Evolutionary conservation across 129 eudicot genomes (phyloP).

Genomic region (Flaveria sonorensis): DNA sequence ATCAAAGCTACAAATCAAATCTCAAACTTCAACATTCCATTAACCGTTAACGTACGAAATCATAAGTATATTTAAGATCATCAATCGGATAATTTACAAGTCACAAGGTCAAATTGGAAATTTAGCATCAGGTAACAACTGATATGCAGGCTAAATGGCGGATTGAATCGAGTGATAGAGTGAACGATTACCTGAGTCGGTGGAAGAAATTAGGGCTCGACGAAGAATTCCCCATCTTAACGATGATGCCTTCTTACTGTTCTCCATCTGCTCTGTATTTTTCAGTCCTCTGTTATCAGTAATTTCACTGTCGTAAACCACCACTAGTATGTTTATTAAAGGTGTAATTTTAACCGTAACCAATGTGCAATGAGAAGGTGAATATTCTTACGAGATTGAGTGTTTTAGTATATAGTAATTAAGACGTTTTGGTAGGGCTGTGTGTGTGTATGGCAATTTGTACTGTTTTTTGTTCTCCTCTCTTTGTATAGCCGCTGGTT

Average conservation of each 20-base stretch:
- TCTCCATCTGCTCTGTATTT: slow-evolving; percentile 28
- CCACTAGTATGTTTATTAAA: too few relatives aligned
- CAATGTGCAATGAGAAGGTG: too few relatives aligned
- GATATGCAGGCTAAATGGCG: not conserved
- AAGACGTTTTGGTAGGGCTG: too few relatives aligned
- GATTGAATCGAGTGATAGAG: slow-evolving; percentile 22
- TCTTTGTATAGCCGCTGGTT: too few relatives aligned
- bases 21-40: not conserved
- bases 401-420: too few relatives aligned
- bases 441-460: too few relatives aligned
- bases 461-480: too few relatives aligned
- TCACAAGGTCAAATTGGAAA: not conserved
- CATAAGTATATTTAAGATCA: not conserved
- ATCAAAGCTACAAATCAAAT: slow-evolving; percentile 11
- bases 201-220: slow-evolving; percentile 64
- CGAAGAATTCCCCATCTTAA: slow-evolving; percentile 90
- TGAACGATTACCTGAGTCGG: slow-evolving; percentile 33
- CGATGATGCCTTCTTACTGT: slow-evolving; percentile 44
- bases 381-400: too few relatives aligned
- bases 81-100: not conserved
- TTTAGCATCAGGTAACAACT: not conserved
- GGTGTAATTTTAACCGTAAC: too few relatives aligned
- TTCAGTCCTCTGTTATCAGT: not conserved
- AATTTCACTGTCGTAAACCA: too few relatives aligned
- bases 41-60: not conserved